Conservation (phyloP, 352 stramenopile species). For the Pythium periplocum region DNA sequence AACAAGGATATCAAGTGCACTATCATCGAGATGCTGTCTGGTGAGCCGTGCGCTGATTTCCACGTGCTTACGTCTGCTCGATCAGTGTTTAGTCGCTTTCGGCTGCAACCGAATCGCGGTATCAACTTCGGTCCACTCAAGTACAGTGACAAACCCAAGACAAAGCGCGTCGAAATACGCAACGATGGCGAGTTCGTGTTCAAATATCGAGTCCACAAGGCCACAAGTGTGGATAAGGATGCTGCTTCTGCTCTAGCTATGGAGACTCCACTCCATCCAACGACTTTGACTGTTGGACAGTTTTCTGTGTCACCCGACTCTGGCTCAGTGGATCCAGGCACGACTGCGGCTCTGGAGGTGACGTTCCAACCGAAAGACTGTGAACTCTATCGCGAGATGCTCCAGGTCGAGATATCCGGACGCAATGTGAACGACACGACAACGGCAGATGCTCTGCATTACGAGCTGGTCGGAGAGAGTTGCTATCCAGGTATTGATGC, state of each 20-base stretch:
- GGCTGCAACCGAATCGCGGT: slow-evolving; percentile 83
- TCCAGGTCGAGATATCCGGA: slow-evolving; percentile 76
- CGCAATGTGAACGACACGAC: slow-evolving; percentile 41
- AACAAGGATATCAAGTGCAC: slow-evolving; percentile 91
- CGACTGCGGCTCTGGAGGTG: slow-evolving; percentile 64
- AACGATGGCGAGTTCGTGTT: slow-evolving; percentile 94
- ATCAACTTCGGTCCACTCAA: slow-evolving; percentile 92
- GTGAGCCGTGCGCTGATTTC: slow-evolving; percentile 88
- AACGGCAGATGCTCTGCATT: slow-evolving; percentile 46
- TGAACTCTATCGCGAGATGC: slow-evolving; percentile 58
- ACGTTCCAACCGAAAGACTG: slow-evolving; percentile 78
- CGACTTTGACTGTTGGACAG: slow-evolving; percentile 52
- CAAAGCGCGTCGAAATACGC: slow-evolving; percentile 83
- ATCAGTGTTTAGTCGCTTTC: slow-evolving; percentile 83
- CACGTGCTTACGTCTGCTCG: slow-evolving; percentile 66
- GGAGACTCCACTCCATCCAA: slow-evolving; percentile 30
- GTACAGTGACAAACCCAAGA: slow-evolving; percentile 78
- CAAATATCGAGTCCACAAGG: slow-evolving; percentile 61
- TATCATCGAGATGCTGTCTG: slow-evolving; percentile 90
- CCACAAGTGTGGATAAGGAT: slow-evolving; percentile 2
- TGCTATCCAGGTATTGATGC: slow-evolving; percentile 91
- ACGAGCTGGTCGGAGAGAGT: slow-evolving; percentile 90
- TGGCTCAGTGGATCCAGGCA: slow-evolving; percentile 82
- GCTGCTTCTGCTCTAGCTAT: slow-evolving; percentile 20
- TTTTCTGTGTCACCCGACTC: slow-evolving; percentile 77